Evolutionary conservation across 148 eudicot genomes (phyloP), one percentile per base, ranked within the genome.

Genomic region (Simmondsia chinensis): DNA sequence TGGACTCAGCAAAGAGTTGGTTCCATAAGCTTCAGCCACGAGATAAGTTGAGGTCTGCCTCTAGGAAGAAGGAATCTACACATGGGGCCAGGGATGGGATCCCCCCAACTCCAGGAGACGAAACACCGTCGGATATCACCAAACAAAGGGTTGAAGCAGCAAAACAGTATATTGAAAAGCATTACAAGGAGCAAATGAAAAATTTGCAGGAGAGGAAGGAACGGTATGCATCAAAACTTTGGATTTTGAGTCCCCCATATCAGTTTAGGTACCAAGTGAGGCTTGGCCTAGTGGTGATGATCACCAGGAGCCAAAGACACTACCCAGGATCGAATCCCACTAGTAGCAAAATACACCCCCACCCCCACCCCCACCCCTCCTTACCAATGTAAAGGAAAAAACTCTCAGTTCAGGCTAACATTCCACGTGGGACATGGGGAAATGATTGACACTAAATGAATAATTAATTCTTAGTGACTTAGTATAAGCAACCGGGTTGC

Each of bases 111-210:
- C 63, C 94, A 5, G 77, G 58, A 7, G 99, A 86, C 25, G 99
- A 86, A 32, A 69, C 87, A 1, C 72, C 68, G 5, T 93, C 99
- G 1, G 73, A 62, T 63, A 57, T 80, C 36, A 93, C 99, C 9
- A 80, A 86, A 38, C 94, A 93, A 43, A 77, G 67, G 54, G 99
- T 74, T 56, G 96, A 94, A 20, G 96, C 96, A 4, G 96, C 99
- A 39, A 93, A 93, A 71, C 95, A 93, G 60, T 86, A 93, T 39
- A 93, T 93, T 18, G 99, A 93, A 64, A 93, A 93, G 20, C 99
- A 93, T 69, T 93, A 93, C 89, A 93, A 86, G 82, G 89, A 82
- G 69, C 99, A 93, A 68, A 86, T 70, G 94, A 93, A 75, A 74
- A 93, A 69, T 52, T 72, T 93, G 65, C 94, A 86, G 66, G 99